Evolutionary conservation across 352 stramenopile species (phyloP), one percentile per base, ranked within the genome.

Genomic region (Phytophthora nicotianae): DNA sequence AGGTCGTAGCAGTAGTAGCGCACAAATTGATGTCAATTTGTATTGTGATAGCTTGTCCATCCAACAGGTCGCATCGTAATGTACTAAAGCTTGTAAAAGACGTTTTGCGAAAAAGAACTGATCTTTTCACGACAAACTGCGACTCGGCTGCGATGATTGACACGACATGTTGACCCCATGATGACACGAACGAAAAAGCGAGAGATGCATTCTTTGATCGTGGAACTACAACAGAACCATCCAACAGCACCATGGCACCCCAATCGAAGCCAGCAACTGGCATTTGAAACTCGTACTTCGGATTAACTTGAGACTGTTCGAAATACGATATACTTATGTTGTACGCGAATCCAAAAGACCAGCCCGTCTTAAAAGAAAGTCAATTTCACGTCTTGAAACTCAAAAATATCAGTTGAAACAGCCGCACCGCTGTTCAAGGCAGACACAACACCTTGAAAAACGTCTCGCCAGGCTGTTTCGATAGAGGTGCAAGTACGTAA

Each of bases 271-370:
- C 71, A 49, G 75, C 77, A n/a, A 72, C 6, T 3, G 75, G 73
- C 4, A 89, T 3, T 58, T 79, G 73, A 37, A 89, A 79, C 10
- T 87, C 80, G 32, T 79, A 81, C 13, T 53, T 79, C 14, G 45
- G 35, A 20, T 55, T 70, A 13, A 46, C 19, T 11, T 67, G 42
- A 0, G 69, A 67, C 17, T 68, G 72, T 37, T 86, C 74, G 33
- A 84, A 86, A 48, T 84, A 86, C 42, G 50, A 65, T 23, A 89
- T 55, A 3, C 75, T 72, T n/a, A 89, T 68, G 57, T 86, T 87
- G 58, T 89, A 75, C 0, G 49, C 77, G 42, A 79, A 76, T 4
- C 79, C 76, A 20, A 42, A 62, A 6, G 49, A 38, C 58, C 50
- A 74, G 0, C 65, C 49, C 0, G 64, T 62, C 24, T 48, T 61